Conservation (phyloP, 139 green algal species). For the Prasinococcaceae sp. region DNA sequence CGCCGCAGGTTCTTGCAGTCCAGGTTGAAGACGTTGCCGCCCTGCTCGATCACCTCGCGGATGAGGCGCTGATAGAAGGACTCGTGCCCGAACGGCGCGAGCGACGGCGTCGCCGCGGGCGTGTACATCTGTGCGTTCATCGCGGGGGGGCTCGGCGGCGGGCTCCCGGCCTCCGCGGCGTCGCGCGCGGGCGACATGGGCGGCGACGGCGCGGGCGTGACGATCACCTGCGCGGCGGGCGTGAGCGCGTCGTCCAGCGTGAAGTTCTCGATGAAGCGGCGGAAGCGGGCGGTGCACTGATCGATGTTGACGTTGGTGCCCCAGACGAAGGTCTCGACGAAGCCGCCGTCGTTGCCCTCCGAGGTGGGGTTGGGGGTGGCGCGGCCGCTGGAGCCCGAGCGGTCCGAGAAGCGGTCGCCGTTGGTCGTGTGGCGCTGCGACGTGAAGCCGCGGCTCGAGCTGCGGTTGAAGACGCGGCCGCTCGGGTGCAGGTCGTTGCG, state of each 20-base stretch:
- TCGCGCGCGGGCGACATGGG: neutral
- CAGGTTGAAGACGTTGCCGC: constrained; percentile 51
- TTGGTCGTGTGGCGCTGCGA: no score
- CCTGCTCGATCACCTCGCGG: constrained; percentile 17
- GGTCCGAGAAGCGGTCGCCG: no score
- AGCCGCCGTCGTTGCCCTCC: neutral
- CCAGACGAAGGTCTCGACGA: constrained; percentile 56
- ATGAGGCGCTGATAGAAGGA: neutral
- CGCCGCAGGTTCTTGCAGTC: constrained; percentile 61
- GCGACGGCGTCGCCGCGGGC: constrained; percentile 23
- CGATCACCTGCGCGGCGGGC: neutral
- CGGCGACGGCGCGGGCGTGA: neutral
- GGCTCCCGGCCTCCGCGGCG: neutral
- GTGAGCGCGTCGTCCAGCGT: no score
- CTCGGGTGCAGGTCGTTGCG: no score
- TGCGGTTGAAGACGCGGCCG: no score
- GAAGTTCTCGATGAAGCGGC: constrained; percentile 54
- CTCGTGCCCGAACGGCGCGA: constrained; percentile 14
- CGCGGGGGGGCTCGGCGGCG: no score
- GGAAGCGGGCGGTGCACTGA: constrained; percentile 31
- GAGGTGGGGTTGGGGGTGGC: no score
- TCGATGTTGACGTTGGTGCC: constrained; percentile 62
- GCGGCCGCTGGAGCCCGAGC: no score
- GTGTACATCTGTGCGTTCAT: constrained; percentile 1
- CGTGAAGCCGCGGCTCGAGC: no score